Conservation (phyloP, 805 yeast species). For the Tetrapisispora phaffii region DNA sequence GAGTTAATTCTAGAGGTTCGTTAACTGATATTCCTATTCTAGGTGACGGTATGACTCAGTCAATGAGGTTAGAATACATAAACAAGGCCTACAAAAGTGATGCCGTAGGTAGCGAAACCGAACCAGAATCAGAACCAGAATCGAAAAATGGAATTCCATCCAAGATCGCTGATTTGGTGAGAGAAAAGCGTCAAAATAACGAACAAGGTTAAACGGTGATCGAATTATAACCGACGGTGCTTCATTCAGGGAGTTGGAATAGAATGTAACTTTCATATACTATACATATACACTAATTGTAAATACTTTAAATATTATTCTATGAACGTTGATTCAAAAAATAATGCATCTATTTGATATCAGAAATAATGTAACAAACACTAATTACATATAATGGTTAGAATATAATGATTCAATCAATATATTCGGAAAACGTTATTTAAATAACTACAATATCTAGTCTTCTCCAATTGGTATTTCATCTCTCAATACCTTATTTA, state of each 20-base stretch:
- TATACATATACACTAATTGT: too few species aligned
- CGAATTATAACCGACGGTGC: too few species aligned
- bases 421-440: background rate
- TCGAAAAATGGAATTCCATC: conserved; percentile 13
- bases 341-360: background rate
- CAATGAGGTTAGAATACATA: conserved; percentile 1
- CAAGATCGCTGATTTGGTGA: conserved; percentile 18
- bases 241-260: too few species aligned
- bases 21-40: conserved; percentile 58
- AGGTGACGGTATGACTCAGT: conserved; percentile 13
- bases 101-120: background rate
- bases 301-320: too few species aligned
- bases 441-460: conserved; percentile 20
- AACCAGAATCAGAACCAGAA: conserved; percentile 4
- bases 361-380: background rate
- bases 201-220: background rate
- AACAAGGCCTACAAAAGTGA: background rate
- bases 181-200: conserved; percentile 19
- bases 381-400: background rate
- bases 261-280: too few species aligned
- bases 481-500: conserved; percentile 69
- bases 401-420: too few species aligned
- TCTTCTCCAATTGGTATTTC: conserved; percentile 98
- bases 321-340: too few species aligned
- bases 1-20: conserved; percentile 52